These are phyloP conservation scores for Chytriomyces sp. DNA, from an alignment of 192 early-diverging fungal species.

Conservation along the genomic window DNA sequence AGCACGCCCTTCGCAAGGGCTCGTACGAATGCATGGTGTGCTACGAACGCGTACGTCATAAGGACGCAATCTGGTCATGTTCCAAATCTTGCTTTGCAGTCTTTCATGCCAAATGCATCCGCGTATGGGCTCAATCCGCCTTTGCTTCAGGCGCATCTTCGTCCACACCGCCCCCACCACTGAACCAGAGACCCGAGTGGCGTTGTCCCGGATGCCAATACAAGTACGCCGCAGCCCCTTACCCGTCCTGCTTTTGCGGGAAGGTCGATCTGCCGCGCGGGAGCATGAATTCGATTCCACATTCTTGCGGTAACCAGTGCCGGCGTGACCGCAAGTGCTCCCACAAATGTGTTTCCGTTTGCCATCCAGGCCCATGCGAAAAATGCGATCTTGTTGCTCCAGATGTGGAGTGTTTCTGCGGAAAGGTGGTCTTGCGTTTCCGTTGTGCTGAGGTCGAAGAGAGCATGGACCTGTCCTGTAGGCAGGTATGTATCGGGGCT, in stretches of 20 bases:
- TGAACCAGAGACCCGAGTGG: constrained; percentile 53
- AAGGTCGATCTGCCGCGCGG: constrained; percentile 72
- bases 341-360: constrained; percentile 70
- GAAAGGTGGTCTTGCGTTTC: constrained; percentile 63
- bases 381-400: constrained; percentile 84
- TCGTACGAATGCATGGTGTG: constrained; percentile 97
- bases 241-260: constrained; percentile 87
- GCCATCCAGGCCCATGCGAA: constrained; percentile 94
- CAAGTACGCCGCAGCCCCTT: constrained; percentile 63
- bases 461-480: constrained; percentile 72
- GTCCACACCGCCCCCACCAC: neutral
- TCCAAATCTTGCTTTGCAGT: constrained; percentile 79
- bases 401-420: constrained; percentile 81
- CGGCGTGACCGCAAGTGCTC: constrained; percentile 66
- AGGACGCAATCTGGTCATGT: constrained; percentile 84
- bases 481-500: constrained; percentile 27
- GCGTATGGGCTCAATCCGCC: constrained; percentile 21
- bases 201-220: constrained; percentile 93
- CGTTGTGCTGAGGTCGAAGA: constrained; percentile 78
- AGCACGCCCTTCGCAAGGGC: constrained; percentile 58
- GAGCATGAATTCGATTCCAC: constrained; percentile 64
- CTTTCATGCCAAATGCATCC: constrained; percentile 73
- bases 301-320: constrained; percentile 85
- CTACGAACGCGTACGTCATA: constrained; percentile 77
- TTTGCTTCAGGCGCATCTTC: constrained; percentile 11